These are phyloP conservation scores for Selaginella tamariscina DNA, from an alignment of 75 land plant genomes.

Conservation along the genomic window DNA sequence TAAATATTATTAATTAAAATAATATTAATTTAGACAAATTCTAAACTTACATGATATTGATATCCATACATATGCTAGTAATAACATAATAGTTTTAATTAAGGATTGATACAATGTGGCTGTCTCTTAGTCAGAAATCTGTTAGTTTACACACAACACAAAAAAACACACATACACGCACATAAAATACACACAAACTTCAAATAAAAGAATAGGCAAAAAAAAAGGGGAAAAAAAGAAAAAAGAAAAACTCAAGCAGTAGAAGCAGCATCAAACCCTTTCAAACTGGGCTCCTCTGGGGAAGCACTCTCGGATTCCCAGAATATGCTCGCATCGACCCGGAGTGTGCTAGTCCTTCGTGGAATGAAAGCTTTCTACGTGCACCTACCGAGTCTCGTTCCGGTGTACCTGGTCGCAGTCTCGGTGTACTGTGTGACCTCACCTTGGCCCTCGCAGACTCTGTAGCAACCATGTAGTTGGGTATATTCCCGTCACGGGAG, in stretches of 20 bases:
- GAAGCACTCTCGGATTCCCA: neutral
- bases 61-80: too few species aligned
- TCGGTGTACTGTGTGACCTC: conserved; percentile 21
- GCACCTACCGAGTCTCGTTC: conserved; percentile 41
- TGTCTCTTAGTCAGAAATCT: too few species aligned
- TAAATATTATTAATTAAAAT: too few species aligned
- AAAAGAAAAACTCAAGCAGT: neutral
- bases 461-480: conserved; percentile 62
- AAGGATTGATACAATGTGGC: too few species aligned
- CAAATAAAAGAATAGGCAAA: too few species aligned
- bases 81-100: too few species aligned
- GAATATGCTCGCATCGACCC: neutral
- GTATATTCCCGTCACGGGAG: conserved; percentile 31
- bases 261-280: neutral
- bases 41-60: too few species aligned
- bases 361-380: conserved; percentile 68
- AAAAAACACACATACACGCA: too few species aligned
- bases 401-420: conserved; percentile 30
- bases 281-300: neutral
- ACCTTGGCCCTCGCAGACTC: conserved; percentile 61
- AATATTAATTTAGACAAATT: too few species aligned
- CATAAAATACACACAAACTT: too few species aligned
- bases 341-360: neutral
- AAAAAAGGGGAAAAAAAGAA: too few species aligned
- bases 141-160: too few species aligned